Evolutionary conservation across 257 asterid species (phyloP).

Genomic region (Nicotiana benthamiana): DNA sequence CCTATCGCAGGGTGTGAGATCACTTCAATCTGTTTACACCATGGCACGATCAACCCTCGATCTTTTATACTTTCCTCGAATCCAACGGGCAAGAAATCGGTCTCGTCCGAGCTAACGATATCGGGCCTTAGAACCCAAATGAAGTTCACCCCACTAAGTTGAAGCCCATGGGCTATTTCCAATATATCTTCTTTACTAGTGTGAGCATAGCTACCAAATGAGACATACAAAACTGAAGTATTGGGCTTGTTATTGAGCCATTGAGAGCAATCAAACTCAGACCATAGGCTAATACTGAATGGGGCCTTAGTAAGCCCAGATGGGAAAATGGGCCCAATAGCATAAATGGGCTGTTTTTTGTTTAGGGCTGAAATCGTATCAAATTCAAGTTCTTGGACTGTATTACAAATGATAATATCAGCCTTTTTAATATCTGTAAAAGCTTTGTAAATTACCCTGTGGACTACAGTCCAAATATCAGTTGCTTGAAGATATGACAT

Average conservation of each 20-base stretch:
- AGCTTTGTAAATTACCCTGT: conserved; percentile 57
- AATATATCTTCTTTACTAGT: conserved; percentile 42
- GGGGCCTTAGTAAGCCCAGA: conserved; percentile 33
- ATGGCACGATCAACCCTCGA: conserved; percentile 46
- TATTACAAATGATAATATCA: conserved; percentile 58
- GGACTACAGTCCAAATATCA: conserved; percentile 44
- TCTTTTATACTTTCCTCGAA: conserved; percentile 27
- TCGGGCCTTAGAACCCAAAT: conserved; percentile 72
- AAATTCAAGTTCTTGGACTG: conserved; percentile 55
- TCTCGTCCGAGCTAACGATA: conserved; percentile 44
- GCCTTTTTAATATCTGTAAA: conserved; percentile 45
- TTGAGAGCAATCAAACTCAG: conserved; percentile 58
- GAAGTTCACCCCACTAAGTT: conserved; percentile 39
- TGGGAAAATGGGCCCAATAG: conserved; percentile 58
- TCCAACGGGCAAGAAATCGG: conserved; percentile 32
- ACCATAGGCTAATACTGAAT: conserved; percentile 57
- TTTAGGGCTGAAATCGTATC: conserved; percentile 44
- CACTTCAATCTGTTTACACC: conserved; percentile 61
- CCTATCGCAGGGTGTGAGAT: conserved; percentile 56
- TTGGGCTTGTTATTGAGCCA: conserved; percentile 54
- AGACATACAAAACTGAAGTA: conserved; percentile 55
- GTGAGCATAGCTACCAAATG: conserved; percentile 73
- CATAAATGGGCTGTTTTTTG: conserved; percentile 39
- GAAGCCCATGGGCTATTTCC: conserved; percentile 62
- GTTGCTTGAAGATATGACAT: conserved; percentile 54